phyloP scores from a whole-genome alignment of 2,329 filamentous ascomycete genomes.

The Colletotrichum orbiculare region DNA sequence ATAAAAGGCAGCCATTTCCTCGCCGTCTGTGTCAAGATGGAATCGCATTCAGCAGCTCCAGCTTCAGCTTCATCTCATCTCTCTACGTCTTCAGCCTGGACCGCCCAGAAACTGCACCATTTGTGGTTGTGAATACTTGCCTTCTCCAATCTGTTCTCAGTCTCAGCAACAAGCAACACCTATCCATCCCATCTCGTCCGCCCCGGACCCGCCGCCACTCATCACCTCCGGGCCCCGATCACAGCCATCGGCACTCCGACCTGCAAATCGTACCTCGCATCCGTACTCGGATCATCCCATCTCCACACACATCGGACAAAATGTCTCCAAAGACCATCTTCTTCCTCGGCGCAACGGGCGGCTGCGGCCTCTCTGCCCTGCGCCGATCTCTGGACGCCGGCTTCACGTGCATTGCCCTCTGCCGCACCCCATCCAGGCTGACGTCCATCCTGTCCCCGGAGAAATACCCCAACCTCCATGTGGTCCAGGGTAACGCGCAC shows the following conservation, averaged over 20 bases:
- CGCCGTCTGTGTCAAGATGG: neutral
- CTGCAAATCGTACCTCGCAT: slow-evolving; percentile 21
- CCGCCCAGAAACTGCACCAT: no score
- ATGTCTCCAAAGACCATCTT: slow-evolving; percentile 52
- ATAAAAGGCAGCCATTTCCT: slow-evolving; percentile 11
- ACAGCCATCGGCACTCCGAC: neutral
- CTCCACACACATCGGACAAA: neutral
- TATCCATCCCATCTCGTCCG: neutral
- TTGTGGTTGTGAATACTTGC: no score
- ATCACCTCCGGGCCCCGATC: neutral
- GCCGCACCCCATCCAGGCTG: slow-evolving; percentile 62
- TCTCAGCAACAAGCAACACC: neutral
- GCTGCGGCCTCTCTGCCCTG: slow-evolving; percentile 59
- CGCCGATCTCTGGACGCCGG: slow-evolving; percentile 57
- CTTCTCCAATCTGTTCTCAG: no score
- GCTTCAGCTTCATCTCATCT: no score
- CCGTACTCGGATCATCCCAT: slow-evolving; percentile 28
- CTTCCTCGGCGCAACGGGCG: slow-evolving; percentile 65
- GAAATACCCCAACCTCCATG: slow-evolving; percentile 50
- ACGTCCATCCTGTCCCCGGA: slow-evolving; percentile 46
- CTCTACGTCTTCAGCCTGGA: no score
- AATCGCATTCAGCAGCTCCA: neutral
- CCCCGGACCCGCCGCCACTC: neutral
- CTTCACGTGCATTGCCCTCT: slow-evolving; percentile 60
- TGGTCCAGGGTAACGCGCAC: slow-evolving; percentile 61